Conservation (phyloP, 179 eudicot species). For the Silene coronaria region DNA sequence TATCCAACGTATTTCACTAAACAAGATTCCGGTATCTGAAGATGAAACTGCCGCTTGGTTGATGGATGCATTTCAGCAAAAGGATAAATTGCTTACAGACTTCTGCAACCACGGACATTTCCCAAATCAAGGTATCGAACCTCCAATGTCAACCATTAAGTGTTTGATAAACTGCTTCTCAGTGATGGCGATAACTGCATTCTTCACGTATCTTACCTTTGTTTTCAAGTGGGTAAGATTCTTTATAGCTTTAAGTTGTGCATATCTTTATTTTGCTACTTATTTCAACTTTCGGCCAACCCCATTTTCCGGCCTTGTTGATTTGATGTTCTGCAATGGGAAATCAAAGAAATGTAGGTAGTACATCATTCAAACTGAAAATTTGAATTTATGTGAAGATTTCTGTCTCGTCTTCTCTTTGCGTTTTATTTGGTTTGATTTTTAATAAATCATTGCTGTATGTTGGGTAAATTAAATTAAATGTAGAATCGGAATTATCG, state of each 20-base stretch:
- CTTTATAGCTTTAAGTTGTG: conserved; percentile 50
- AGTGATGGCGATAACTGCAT: conserved; percentile 36
- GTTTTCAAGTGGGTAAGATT: conserved; percentile 52
- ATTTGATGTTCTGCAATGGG: conserved; percentile 24
- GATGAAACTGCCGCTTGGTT: conserved; percentile 52
- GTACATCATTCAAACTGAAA: not conserved
- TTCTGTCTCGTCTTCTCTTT: not conserved
- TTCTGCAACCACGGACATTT: conserved; percentile 57
- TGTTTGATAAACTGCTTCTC: conserved; percentile 46
- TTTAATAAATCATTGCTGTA: not conserved
- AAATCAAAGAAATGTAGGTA: conserved; percentile 24
- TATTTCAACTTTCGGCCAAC: conserved; percentile 44
- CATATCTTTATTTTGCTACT: conserved; percentile 51
- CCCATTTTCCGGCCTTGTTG: conserved; percentile 35
- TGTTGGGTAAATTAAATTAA: not conserved
- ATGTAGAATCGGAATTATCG: too few relatives aligned
- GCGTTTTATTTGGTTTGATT: not conserved
- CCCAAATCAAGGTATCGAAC: conserved; percentile 52
- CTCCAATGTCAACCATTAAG: conserved; percentile 46
- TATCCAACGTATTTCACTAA: conserved; percentile 44
- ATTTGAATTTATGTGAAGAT: not conserved
- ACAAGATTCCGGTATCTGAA: conserved; percentile 55
- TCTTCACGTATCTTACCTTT: conserved; percentile 45
- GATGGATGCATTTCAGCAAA: conserved; percentile 42
- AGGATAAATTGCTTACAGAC: conserved; percentile 62